A percentile compares a stretch with the other conserved stretches of the same genome.
Evolutionary conservation across 352 stramenopile genomes (phyloP).

Genomic region (Phytopythium aichiense): DNA sequence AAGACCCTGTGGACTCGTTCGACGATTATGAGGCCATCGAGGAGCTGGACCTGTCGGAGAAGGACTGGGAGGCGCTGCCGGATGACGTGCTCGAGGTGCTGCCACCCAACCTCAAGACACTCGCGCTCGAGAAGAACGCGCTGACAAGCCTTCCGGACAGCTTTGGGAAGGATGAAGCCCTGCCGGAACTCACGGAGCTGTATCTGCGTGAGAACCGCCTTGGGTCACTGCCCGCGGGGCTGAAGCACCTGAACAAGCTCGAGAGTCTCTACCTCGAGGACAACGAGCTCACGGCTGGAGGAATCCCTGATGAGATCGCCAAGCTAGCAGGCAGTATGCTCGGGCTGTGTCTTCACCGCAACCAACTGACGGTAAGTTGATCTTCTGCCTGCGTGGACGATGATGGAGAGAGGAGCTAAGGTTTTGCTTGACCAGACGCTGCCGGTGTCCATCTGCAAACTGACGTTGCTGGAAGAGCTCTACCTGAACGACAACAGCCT

Average conservation of each 20-base stretch:
- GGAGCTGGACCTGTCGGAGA: slow-evolving; percentile 82
- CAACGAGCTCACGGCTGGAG: slow-evolving; percentile 62
- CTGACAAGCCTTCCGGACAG: slow-evolving; percentile 44
- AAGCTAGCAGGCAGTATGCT: slow-evolving; percentile 39
- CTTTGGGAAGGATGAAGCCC: slow-evolving; percentile 31
- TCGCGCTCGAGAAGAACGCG: slow-evolving; percentile 81
- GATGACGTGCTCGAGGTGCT: slow-evolving; percentile 44
- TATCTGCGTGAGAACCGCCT: slow-evolving; percentile 83
- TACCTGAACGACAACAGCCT: slow-evolving; percentile 82
- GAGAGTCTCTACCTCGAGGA: slow-evolving; percentile 87
- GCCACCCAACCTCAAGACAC: slow-evolving; percentile 58
- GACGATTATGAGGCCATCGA: slow-evolving; percentile 70
- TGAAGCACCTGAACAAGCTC: slow-evolving; percentile 53
- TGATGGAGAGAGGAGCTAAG: slow-evolving; percentile 3
- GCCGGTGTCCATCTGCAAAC: slow-evolving; percentile 55
- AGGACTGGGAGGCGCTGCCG: slow-evolving; percentile 58
- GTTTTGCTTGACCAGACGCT: slow-evolving; percentile 28
- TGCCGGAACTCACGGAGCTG: slow-evolving; percentile 56
- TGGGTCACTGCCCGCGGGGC: slow-evolving; percentile 35
- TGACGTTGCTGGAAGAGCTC: slow-evolving; percentile 74
- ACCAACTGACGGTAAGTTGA: slow-evolving; percentile 50
- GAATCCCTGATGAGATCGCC: slow-evolving; percentile 51
- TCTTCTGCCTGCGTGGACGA: neutral
- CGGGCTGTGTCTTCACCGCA: slow-evolving; percentile 80
- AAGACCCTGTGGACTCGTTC: slow-evolving; percentile 53